Percentiles rank a stretch among this genome's conserved stretches.
Evolutionary conservation across 176 grass and related monocot species (phyloP).

Genomic region (Triticum timopheevii): DNA sequence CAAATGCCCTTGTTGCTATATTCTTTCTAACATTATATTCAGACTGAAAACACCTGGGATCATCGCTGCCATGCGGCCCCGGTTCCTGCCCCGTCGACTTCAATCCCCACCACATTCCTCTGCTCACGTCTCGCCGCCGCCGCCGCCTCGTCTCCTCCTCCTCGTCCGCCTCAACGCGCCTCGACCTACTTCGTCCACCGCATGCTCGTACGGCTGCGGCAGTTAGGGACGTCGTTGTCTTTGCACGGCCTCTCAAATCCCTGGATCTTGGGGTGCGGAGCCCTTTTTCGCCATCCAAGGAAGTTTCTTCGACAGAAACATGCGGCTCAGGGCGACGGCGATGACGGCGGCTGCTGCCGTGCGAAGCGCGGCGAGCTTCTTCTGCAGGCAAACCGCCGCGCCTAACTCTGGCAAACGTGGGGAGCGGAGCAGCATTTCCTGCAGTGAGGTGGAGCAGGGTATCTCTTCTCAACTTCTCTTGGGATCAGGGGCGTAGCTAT

Average conservation of each 20-base stretch:
- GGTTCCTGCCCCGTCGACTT: background rate
- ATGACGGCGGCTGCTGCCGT: background rate
- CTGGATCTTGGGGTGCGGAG: conserved; percentile 1
- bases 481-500: too few relatives aligned
- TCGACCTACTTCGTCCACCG: background rate
- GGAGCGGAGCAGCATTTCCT: background rate
- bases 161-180: background rate
- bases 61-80: background rate
- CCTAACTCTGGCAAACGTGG: background rate
- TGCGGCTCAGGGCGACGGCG: background rate
- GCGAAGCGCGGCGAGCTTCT: background rate
- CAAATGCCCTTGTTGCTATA: conserved; percentile 58
- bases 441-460: background rate
- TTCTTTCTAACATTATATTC: accelerated
- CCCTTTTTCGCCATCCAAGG: background rate
- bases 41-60: background rate
- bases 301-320: background rate
- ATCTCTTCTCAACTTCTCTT: background rate
- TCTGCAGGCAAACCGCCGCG: background rate
- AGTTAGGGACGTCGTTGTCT: background rate
- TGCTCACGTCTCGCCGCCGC: background rate
- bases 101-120: background rate
- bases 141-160: background rate
- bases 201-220: background rate
- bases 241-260: background rate